Evolutionary conservation across 768 basidiomycete species (phyloP).

Genomic region (Lentinus brumalis): DNA sequence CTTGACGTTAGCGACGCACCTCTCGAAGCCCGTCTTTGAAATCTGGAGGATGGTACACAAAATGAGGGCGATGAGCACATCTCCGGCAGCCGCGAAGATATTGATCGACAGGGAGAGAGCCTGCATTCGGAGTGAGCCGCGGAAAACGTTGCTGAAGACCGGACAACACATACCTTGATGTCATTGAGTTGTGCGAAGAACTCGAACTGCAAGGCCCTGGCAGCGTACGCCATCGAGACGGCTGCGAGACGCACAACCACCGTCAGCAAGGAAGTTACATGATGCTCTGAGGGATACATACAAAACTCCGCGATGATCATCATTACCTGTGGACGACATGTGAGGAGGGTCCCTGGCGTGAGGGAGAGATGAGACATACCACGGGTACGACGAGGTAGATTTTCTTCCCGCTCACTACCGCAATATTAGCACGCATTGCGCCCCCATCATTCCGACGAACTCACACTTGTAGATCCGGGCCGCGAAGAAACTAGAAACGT

Average conservation of each 20-base stretch:
- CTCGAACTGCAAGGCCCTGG: background rate
- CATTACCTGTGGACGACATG: background rate
- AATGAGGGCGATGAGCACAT: constrained; percentile 50
- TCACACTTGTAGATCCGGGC: constrained; percentile 19
- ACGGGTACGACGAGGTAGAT: constrained; percentile 42
- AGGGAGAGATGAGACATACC: constrained; percentile 31
- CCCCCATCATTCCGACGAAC: background rate
- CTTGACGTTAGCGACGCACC: constrained; percentile 10
- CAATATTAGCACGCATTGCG: background rate
- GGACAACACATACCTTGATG: constrained; percentile 7
- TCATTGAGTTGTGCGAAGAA: constrained; percentile 7
- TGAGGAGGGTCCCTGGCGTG: background rate
- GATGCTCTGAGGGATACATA: constrained; percentile 13
- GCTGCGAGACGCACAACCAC: background rate
- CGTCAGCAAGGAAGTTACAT: background rate
- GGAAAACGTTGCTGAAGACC: background rate
- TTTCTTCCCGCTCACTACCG: constrained; percentile 46
- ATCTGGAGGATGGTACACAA: constrained; percentile 50
- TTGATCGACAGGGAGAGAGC: constrained; percentile 58
- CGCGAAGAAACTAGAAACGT: constrained; percentile 17
- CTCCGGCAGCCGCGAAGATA: constrained; percentile 49
- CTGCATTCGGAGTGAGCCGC: constrained; percentile 28
- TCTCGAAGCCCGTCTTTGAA: constrained; percentile 54
- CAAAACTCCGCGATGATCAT: constrained; percentile 3
- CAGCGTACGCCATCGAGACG: background rate